Base-by-base conservation (phyloP, 345 rosid species). In the Citrus reticulata region DNA sequence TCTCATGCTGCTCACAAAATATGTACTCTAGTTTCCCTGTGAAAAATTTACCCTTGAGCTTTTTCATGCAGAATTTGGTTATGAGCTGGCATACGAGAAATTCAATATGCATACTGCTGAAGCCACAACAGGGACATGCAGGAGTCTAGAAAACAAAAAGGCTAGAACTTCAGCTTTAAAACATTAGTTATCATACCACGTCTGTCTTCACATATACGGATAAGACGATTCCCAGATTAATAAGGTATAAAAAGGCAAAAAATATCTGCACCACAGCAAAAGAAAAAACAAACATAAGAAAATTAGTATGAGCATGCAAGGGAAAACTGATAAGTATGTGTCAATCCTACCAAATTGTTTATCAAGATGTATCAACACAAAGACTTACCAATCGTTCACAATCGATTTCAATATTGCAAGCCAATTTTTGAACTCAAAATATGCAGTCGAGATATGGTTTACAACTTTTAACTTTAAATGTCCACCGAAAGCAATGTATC, bases 161-260 rank as follows among this genome's bases (percentile, higher is more conserved):
- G 62, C 39, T 63, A 64, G 29, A 30, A 61, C 7, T 29, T 60
- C 34, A 70, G 61, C 49, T 9, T 54, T 25, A 54, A 51, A 71
- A 59, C 66, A 66, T 14, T 72, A 67, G 14, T 39, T 6, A n/a
- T 0, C 87, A 57, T 91, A 94, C 99, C 97, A 85, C 90, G 78
- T 91, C 88, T 51, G 97, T 88, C 87, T 91, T 93, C 77, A 89
- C 86, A 29, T 91, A 94, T 73, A 96, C 84, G 83, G 83, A 89
- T 32, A 96, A 84, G 88, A 93, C 72, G 80, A 94, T 87, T 16
- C 84, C 91, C 82, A 94, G 88, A 81, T 94, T 96, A 76, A 87
- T 72, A 62, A 90, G 79, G 88, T 96, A 93, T 78, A 96, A 87
- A 81, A 89, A 19, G 73, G 93, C 97, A 83, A 96, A 93, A 83